phyloP scores from a whole-genome alignment of 1,284 basidiomycete species.

The Ceratobasidium sp. region DNA sequence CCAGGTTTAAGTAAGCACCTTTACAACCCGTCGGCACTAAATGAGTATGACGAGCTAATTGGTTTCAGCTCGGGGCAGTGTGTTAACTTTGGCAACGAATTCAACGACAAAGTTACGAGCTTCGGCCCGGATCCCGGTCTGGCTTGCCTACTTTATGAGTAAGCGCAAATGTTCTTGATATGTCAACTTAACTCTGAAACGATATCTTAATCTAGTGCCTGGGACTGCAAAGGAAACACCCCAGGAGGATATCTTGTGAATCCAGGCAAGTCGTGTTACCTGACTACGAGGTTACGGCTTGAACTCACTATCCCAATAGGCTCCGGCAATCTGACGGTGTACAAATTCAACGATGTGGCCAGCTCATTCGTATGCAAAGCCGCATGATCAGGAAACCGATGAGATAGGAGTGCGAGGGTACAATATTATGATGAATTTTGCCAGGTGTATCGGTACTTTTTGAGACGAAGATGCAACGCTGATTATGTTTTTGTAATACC shows the following conservation, averaged over 20 bases:
- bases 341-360: conserved; percentile 27
- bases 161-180: neutral
- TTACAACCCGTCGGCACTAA: neutral
- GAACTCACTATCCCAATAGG: neutral
- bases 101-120: conserved; percentile 28
- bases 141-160: conserved; percentile 27
- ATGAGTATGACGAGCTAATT: neutral
- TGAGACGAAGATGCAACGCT: too few relatives aligned
- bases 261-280: conserved; percentile 9
- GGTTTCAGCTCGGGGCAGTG: conserved; percentile 23
- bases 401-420: neutral
- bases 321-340: neutral
- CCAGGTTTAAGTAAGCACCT: conserved; percentile 18
- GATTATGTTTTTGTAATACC: too few relatives aligned
- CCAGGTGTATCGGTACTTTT: neutral
- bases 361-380: conserved; percentile 30
- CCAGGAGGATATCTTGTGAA: conserved; percentile 14
- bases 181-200: neutral
- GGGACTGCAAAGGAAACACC: conserved; percentile 22
- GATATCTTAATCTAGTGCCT: neutral
- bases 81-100: conserved; percentile 38
- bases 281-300: neutral
- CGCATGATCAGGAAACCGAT: neutral
- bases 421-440: neutral
- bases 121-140: conserved; percentile 29